phyloP scores from a whole-genome alignment of 306 rosid species.

The Citrullus amarus region DNA sequence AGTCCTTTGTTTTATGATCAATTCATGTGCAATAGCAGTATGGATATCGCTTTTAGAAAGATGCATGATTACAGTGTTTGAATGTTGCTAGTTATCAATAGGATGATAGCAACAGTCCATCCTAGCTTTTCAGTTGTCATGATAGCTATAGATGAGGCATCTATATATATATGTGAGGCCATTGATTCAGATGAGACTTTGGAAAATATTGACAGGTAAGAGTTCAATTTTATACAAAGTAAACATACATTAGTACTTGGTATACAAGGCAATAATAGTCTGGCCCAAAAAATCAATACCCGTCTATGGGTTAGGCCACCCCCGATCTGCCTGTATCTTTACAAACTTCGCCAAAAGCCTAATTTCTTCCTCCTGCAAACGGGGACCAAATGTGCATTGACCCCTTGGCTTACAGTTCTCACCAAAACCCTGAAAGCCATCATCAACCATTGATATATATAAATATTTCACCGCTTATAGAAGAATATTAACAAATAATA shows the following conservation, averaged over 20 bases:
- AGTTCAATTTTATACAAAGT: neutral
- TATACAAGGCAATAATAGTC: neutral
- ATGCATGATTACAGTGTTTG: neutral
- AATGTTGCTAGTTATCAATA: neutral
- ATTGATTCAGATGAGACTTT: neutral
- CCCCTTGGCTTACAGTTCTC: conserved; percentile 81
- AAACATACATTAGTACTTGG: neutral
- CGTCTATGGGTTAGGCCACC: conserved; percentile 43
- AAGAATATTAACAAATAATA: neutral
- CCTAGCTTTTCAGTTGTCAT: neutral
- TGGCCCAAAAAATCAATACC: neutral
- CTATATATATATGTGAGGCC: neutral
- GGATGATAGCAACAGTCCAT: neutral
- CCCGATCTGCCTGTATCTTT: conserved; percentile 77
- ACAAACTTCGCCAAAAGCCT: conserved; percentile 77
- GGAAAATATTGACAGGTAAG: neutral
- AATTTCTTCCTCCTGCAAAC: conserved; percentile 77
- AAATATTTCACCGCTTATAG: neutral
- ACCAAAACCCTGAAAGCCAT: conserved; percentile 57
- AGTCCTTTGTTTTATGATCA: neutral
- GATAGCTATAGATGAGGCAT: neutral
- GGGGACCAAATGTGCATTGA: conserved; percentile 92
- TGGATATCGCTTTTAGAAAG: neutral
- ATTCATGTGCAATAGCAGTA: neutral
- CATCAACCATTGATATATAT: neutral